A percentile compares a stretch with the other conserved stretches of the same genome.
phyloP scores from a whole-genome alignment of 148 eudicot species.

The Pharnaceum exiguum region DNA sequence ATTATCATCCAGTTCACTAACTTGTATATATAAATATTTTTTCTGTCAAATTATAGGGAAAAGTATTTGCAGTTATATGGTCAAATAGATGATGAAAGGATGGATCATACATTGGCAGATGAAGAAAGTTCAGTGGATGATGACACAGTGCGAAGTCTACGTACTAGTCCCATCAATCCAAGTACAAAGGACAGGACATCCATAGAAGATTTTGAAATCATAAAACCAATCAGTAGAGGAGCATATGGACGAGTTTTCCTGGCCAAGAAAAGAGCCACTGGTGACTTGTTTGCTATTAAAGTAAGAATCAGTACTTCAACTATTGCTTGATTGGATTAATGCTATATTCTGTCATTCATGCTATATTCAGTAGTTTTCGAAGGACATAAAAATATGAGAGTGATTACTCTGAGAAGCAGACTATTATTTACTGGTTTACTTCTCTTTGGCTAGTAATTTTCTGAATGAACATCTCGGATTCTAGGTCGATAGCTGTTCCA shows the following conservation, averaged over 20 bases:
- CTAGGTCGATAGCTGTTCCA: no score
- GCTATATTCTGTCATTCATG: neutral
- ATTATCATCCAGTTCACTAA: neutral
- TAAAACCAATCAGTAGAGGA: slow-evolving; percentile 98
- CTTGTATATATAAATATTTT: neutral
- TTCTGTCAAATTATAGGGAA: slow-evolving; percentile 49
- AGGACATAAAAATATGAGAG: no score
- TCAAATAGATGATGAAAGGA: slow-evolving; percentile 84
- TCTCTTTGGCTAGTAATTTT: no score
- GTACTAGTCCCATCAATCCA: slow-evolving; percentile 83
- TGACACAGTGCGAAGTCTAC: slow-evolving; percentile 72
- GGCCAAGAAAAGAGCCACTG: slow-evolving; percentile 93
- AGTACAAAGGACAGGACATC: slow-evolving; percentile 81
- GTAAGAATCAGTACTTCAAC: slow-evolving; percentile 26
- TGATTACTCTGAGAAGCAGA: no score
- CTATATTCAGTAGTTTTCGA: no score
- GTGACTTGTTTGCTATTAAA: slow-evolving; percentile 97
- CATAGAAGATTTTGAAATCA: slow-evolving; percentile 95
- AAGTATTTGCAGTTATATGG: slow-evolving; percentile 86
- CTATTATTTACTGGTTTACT: no score
- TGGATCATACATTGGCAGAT: slow-evolving; percentile 47
- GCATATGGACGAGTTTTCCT: slow-evolving; percentile 97
- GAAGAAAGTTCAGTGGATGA: slow-evolving; percentile 85
- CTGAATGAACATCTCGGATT: no score
- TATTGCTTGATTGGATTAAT: neutral